A percentile compares a stretch with the other conserved stretches of the same genome.
These are phyloP conservation scores for Lactarius akahatsu DNA, from an alignment of 768 basidiomycete genomes.

Conservation along the genomic window DNA sequence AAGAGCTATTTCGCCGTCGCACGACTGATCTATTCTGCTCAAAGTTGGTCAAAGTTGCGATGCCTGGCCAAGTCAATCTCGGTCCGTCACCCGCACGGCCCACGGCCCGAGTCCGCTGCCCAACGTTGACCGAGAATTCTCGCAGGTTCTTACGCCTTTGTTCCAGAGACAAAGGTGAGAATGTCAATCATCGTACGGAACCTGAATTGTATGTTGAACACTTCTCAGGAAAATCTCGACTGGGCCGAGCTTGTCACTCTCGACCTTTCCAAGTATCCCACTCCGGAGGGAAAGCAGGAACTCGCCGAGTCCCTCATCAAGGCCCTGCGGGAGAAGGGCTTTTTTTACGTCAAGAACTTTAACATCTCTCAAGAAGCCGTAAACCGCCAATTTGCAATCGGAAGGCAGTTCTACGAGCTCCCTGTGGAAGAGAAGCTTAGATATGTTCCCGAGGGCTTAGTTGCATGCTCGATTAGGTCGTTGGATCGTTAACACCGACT, in stretches of 20 bases:
- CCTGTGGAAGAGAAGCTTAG: slow-evolving; percentile 51
- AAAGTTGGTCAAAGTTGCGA: neutral
- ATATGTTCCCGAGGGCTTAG: slow-evolving; percentile 42
- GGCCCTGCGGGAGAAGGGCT: slow-evolving; percentile 48
- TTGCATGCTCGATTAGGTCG: slow-evolving; percentile 21
- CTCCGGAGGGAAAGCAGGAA: slow-evolving; percentile 43
- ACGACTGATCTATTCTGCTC: too few species aligned
- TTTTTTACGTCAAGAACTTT: slow-evolving; percentile 54
- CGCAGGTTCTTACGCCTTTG: slow-evolving; percentile 39
- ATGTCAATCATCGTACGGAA: slow-evolving; percentile 9
- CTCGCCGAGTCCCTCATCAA: slow-evolving; percentile 44
- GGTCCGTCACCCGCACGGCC: neutral
- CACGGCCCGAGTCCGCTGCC: neutral
- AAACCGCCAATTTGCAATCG: slow-evolving; percentile 49
- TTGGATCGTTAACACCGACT: too few species aligned
- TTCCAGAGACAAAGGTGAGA: slow-evolving; percentile 38
- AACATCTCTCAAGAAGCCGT: slow-evolving; percentile 49
- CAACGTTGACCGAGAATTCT: neutral
- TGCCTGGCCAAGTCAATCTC: neutral
- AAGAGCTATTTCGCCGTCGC: too few species aligned
- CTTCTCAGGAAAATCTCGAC: slow-evolving; percentile 43
- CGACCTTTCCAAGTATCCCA: slow-evolving; percentile 43
- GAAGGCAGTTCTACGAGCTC: slow-evolving; percentile 48
- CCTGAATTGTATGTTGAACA: slow-evolving; percentile 14
- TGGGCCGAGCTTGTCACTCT: slow-evolving; percentile 52